Percentiles rank a stretch among this genome's conserved stretches.
phyloP scores from a whole-genome alignment of 2,329 filamentous ascomycete genomes.

The Beauveria sp. region DNA sequence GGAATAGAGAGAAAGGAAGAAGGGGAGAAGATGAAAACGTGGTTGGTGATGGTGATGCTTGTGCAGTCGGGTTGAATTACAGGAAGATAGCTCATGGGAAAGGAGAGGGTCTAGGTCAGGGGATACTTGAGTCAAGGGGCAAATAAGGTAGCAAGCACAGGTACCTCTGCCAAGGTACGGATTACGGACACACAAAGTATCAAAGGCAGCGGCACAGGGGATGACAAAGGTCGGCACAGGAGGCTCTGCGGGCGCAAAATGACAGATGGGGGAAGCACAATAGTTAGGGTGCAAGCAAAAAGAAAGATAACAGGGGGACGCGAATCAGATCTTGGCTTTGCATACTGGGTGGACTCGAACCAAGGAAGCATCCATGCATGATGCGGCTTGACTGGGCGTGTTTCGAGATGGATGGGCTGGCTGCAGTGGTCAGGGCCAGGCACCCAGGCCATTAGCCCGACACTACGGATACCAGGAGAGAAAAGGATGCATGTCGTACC shows the following conservation, averaged over 20 bases:
- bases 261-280: too few species aligned
- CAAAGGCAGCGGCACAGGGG: not conserved
- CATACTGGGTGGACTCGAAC: not conserved
- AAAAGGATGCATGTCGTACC: too few species aligned
- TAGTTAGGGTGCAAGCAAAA: not conserved
- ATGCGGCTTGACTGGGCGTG: not conserved
- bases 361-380: slow-evolving; percentile 4
- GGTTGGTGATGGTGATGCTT: not conserved
- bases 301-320: not conserved
- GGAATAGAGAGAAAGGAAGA: not conserved
- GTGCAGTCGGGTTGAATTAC: not conserved
- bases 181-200: not conserved
- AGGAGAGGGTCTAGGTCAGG: not conserved
- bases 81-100: not conserved
- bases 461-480: not conserved
- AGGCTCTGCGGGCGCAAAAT: too few species aligned
- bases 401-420: slow-evolving; percentile 1
- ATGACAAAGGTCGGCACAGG: too few species aligned
- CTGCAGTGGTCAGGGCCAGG: not conserved
- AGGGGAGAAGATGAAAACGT: slow-evolving; percentile 5
- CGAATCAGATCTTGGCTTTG: slow-evolving; percentile 5
- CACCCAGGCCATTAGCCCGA: not conserved
- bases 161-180: not conserved
- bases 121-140: not conserved
- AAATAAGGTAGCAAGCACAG: not conserved